Base-by-base conservation (phyloP, 2,329 filamentous ascomycete genomes). In the Venturia effusa region DNA sequence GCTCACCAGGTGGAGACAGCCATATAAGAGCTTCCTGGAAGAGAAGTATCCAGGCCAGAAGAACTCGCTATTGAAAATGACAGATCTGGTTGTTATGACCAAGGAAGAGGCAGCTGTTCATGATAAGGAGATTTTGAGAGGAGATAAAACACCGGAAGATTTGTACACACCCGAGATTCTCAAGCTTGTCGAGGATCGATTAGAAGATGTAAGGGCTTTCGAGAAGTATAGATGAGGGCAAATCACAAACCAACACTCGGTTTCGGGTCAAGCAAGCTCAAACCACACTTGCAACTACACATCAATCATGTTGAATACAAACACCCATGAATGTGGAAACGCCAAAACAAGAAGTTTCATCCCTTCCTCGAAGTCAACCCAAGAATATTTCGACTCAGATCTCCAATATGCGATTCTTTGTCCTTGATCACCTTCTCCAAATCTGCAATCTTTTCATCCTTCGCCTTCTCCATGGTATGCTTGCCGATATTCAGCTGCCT, bases 11-110 rank as follows among this genome's bases (percentile, higher is more conserved):
- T 99, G 94, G 94, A 78, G 81, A 67, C 86, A 81, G 68, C 91
- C 89, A 0, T 75, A 76, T 8, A 74, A 74, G 32, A 82, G 82
- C 30, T 89, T 84, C 67, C 79, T 90, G 17, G 88, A 92, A 51
- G 79, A 84, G 63, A 81, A 81, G 39, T 83, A 84, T 48, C 81
- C 86, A n/a, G 85, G 87, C 27, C 92, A 97, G 74, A 95, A 89
- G 71, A 85, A 82, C 57, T 87, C 89, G n/a, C 83, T 81, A 2
- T 69, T 97, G 4, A 75, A 80, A 39, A 75, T 93, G 69, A 80
- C 82, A 34, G 87, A 96, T 57, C 72, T 97, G 66, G 92, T 96
- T 0, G 89, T 89, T 69, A 90, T 97, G 90, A 97, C 92, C 0
- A 96, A 92, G 74, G 92, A 97, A 66, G 92, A 97, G 75, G 90